These are phyloP conservation scores for Dictyostelium purpureum DNA, from an alignment of 78 protist species.

Conservation along the genomic window DNA sequence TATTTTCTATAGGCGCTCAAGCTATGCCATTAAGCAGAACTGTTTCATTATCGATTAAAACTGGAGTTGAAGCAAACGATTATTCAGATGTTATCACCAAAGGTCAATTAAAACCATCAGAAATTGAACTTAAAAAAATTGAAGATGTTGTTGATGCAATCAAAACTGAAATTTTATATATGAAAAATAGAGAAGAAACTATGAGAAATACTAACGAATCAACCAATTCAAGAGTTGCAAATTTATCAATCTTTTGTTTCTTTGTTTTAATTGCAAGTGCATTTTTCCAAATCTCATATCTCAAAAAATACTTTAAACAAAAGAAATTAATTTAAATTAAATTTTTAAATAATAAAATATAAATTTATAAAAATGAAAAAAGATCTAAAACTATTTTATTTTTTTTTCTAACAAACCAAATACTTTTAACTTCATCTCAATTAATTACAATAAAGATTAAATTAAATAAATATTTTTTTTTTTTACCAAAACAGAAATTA, in stretches of 20 bases:
- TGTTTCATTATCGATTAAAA: constrained; percentile 45
- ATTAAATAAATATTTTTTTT: too few species aligned
- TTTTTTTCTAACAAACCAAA: too few species aligned
- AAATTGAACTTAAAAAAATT: constrained; percentile 71
- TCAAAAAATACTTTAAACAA: constrained; percentile 75
- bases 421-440: too few species aligned
- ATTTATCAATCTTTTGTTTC: constrained; percentile 46
- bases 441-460: too few species aligned
- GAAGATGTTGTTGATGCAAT: constrained; percentile 46
- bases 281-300: constrained; percentile 63
- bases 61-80: constrained; percentile 77
- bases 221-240: constrained; percentile 77
- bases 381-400: too few species aligned
- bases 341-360: background rate
- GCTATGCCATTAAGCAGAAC: constrained; percentile 75
- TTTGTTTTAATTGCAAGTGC: constrained; percentile 58
- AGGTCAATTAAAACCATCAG: constrained; percentile 72
- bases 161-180: constrained; percentile 32
- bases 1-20: background rate
- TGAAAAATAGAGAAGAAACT: constrained; percentile 69
- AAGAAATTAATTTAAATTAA: constrained; percentile 59
- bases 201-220: constrained; percentile 80
- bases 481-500: too few species aligned
- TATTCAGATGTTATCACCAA: constrained; percentile 59
- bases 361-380: background rate